Conservation (phyloP, 768 basidiomycete genomes). For the Erythrobasidium yunnanense region DNA sequence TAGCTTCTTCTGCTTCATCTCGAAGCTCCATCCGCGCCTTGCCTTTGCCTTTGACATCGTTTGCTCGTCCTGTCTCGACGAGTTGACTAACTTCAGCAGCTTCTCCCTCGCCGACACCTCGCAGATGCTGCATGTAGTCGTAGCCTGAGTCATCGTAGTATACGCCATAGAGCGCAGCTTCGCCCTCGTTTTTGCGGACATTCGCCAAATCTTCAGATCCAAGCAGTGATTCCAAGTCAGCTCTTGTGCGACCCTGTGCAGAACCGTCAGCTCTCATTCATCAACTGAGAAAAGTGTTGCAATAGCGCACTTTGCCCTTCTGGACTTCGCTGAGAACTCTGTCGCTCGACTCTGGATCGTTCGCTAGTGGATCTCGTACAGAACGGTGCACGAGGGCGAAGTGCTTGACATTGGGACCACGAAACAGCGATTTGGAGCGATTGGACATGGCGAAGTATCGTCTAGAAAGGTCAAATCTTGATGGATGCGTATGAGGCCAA, state of each 20-base stretch:
- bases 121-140: constrained; percentile 96
- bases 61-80: constrained; percentile 56
- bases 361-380: constrained; percentile 85
- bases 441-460: constrained; percentile 43
- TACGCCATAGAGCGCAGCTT: constrained; percentile 78
- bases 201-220: not conserved
- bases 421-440: constrained; percentile 56
- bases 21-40: constrained; percentile 48
- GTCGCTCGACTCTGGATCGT: constrained; percentile 76
- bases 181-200: constrained; percentile 47
- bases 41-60: constrained; percentile 42
- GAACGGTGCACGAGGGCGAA: constrained; percentile 96
- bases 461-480: not conserved
- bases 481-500: not conserved
- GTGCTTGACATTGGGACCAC: constrained; percentile 76
- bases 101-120: constrained; percentile 62
- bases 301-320: constrained; percentile 43
- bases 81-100: constrained; percentile 60
- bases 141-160: constrained; percentile 93
- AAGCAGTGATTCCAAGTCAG: constrained; percentile 20
- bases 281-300: not conserved
- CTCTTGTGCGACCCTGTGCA: not conserved
- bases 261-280: not conserved
- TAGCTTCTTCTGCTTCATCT: constrained; percentile 24
- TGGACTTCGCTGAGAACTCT: constrained; percentile 74